phyloP scores from a whole-genome alignment of 2,329 filamentous ascomycete genomes.

The Emmonsia crescens region DNA sequence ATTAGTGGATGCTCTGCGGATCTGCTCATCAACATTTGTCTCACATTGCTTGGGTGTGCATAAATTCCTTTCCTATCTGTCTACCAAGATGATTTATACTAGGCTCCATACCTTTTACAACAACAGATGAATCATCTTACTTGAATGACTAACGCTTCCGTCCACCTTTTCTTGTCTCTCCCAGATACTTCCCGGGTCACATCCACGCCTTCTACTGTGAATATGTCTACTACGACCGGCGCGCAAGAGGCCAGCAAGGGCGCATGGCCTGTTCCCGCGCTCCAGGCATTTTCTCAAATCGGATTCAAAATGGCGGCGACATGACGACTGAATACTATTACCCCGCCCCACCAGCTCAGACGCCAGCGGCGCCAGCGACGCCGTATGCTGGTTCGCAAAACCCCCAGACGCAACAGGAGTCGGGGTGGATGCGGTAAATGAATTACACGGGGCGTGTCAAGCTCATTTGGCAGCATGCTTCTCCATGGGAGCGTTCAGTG shows the following conservation, averaged over 20 bases:
- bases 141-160: neutral
- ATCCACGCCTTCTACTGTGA: slow-evolving; percentile 73
- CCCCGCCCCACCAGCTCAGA: slow-evolving; percentile 4
- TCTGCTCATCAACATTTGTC: slow-evolving; percentile 54
- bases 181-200: slow-evolving; percentile 63
- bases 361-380: neutral
- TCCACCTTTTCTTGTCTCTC: neutral
- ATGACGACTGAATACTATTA: slow-evolving; percentile 14
- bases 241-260: slow-evolving; percentile 17
- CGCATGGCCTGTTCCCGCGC: slow-evolving; percentile 17
- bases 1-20: slow-evolving; percentile 57
- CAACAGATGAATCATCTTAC: neutral
- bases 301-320: slow-evolving; percentile 29
- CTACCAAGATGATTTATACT: neutral
- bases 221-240: slow-evolving; percentile 71
- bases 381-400: neutral
- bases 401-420: neutral
- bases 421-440: neutral
- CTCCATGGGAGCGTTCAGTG: neutral
- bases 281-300: slow-evolving; percentile 31
- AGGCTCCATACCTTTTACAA: neutral
- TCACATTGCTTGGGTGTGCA: slow-evolving; percentile 53
- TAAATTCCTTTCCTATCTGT: neutral
- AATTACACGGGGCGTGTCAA: neutral
- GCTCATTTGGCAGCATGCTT: neutral